Conservation (phyloP, 768 basidiomycete genomes). For the Pholiota microspora region DNA sequence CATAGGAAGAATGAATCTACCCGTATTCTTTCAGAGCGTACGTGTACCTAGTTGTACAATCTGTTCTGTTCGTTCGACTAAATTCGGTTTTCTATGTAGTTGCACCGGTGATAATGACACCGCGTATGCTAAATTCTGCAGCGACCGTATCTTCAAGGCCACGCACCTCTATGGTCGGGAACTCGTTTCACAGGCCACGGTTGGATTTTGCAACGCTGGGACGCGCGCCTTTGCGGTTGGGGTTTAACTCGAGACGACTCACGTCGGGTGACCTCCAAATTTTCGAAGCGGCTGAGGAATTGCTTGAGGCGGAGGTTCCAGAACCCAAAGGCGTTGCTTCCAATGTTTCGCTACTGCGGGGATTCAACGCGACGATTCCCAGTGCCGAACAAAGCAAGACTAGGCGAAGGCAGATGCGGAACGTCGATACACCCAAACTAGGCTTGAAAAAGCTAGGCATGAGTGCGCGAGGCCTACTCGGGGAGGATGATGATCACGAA, state of each 20-base stretch:
- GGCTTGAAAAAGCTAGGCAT: conserved; percentile 82
- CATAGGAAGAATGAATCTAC: conserved; percentile 68
- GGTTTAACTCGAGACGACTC: conserved; percentile 61
- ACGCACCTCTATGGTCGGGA: conserved; percentile 29
- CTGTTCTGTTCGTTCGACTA: conserved; percentile 3
- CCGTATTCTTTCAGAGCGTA: conserved; percentile 74
- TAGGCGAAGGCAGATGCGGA: conserved; percentile 76
- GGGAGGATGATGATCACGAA: conserved; percentile 51
- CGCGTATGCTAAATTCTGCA: conserved; percentile 72
- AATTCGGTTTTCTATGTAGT: conserved; percentile 40
- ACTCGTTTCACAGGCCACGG: conserved; percentile 35
- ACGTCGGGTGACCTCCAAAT: conserved; percentile 85
- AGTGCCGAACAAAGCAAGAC: conserved; percentile 78
- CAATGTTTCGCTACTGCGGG: conserved; percentile 79
- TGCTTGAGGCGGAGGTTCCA: conserved; percentile 69
- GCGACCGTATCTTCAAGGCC: conserved; percentile 63
- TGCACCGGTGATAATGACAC: conserved; percentile 89
- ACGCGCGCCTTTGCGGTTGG: conserved; percentile 71
- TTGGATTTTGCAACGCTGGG: conserved; percentile 79
- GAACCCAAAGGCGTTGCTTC: conserved; percentile 69
- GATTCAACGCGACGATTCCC: conserved; percentile 95
- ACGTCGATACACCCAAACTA: conserved; percentile 69
- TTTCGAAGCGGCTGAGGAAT: conserved; percentile 76
- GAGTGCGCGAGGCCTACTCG: conserved; percentile 70
- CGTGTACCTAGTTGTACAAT: conserved; percentile 21